These are phyloP conservation scores for Catharanthus roseus DNA, from an alignment of 257 asterid species.

Conservation along the genomic window DNA sequence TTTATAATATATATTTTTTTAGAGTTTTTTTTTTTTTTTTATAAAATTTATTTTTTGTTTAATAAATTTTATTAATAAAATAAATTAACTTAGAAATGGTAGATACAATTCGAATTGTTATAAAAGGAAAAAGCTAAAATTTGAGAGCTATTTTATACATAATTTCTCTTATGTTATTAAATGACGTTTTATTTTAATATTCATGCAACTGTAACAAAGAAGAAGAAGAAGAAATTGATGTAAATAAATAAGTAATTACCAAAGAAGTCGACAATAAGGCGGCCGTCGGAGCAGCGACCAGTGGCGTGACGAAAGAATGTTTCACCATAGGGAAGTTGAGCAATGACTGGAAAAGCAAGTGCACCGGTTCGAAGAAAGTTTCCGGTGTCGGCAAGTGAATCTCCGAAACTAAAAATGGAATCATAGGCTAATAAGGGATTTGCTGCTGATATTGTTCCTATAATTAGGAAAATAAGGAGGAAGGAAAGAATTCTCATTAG, in stretches of 20 bases:
- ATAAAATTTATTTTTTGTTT: too few relatives aligned
- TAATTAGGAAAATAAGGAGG: slow-evolving; percentile 17
- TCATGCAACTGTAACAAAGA: background rate
- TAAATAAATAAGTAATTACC: too few relatives aligned
- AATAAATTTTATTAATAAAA: too few relatives aligned
- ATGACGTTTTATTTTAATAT: too few relatives aligned
- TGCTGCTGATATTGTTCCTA: slow-evolving; percentile 22
- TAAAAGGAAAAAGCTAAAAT: too few relatives aligned
- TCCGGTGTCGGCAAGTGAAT: slow-evolving; percentile 77
- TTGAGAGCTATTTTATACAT: too few relatives aligned
- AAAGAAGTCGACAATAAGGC: slow-evolving; percentile 24
- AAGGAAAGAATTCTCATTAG: slow-evolving; percentile 28
- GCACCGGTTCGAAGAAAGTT: slow-evolving; percentile 64
- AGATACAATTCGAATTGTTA: too few relatives aligned
- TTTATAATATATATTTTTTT: too few relatives aligned
- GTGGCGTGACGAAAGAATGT: slow-evolving; percentile 48
- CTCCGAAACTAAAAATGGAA: slow-evolving; percentile 77
- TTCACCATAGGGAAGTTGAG: slow-evolving; percentile 53
- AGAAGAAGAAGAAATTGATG: background rate
- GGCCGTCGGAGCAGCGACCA: slow-evolving; percentile 32
- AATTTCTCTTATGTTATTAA: too few relatives aligned
- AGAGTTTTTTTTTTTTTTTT: too few relatives aligned
- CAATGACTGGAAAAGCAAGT: slow-evolving; percentile 58
- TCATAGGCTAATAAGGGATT: slow-evolving; percentile 34
- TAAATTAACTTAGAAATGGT: too few relatives aligned